Evolutionary conservation across 2,329 filamentous ascomycete genomes (phyloP).

Genomic region (Falciphora oryzae): DNA sequence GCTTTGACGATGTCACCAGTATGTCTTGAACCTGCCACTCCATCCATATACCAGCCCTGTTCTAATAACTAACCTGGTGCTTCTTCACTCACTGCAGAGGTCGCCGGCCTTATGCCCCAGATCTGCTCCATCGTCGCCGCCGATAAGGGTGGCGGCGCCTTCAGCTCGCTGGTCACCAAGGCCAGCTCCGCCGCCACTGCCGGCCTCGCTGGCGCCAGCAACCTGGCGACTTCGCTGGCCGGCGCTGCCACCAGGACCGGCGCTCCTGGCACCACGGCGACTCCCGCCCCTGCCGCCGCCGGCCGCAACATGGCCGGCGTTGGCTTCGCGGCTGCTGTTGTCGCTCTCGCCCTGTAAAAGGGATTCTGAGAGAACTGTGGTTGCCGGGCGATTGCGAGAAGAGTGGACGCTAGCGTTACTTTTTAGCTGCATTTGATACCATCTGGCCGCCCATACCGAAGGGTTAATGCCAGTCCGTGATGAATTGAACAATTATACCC

Average conservation of each 20-base stretch:
- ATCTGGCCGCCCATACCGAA: neutral
- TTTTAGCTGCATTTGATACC: neutral
- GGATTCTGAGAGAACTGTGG: neutral
- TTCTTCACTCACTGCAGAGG: neutral
- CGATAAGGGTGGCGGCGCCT: neutral
- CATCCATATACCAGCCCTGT: constrained; percentile 19
- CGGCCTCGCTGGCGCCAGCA: neutral
- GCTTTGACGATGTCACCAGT: constrained; percentile 19
- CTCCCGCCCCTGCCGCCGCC: constrained; percentile 2
- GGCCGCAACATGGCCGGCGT: constrained; percentile 4
- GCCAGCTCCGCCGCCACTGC: neutral
- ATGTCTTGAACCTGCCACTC: constrained; percentile 25
- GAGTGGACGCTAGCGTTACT: neutral
- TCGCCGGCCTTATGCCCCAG: neutral
- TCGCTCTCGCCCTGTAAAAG: neutral
- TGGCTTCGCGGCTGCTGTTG: constrained; percentile 4
- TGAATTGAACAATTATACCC: neutral
- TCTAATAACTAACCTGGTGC: neutral
- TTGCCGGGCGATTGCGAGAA: neutral
- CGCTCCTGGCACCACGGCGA: neutral
- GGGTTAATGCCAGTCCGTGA: neutral
- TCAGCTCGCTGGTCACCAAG: neutral
- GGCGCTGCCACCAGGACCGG: constrained; percentile 1
- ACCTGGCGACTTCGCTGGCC: neutral
- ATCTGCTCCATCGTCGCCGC: neutral